These are phyloP conservation scores for Angomonas deanei DNA, from an alignment of 208 protist genomes.

Conservation along the genomic window DNA sequence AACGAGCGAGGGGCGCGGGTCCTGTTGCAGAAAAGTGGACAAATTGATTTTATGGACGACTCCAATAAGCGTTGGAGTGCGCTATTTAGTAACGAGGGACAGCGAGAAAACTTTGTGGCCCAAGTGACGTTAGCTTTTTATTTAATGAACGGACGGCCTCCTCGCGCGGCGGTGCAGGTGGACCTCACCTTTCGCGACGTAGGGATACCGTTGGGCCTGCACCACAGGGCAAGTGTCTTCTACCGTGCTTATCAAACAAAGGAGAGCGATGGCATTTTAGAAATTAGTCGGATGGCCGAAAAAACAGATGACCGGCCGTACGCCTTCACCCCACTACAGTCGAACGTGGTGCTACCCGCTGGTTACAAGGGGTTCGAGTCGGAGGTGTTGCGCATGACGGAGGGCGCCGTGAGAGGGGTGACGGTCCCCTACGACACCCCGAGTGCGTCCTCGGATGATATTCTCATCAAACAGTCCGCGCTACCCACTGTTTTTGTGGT, in stretches of 20 bases:
- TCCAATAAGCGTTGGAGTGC: slow-evolving; percentile 41
- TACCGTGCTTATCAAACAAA: slow-evolving; percentile 42
- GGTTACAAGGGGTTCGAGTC: slow-evolving; percentile 58
- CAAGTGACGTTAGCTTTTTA: slow-evolving; percentile 63
- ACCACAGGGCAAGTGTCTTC: slow-evolving; percentile 21
- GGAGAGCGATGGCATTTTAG: slow-evolving; percentile 14
- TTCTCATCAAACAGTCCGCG: slow-evolving; percentile 19
- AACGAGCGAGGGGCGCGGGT: slow-evolving; percentile 52
- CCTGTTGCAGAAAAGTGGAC: slow-evolving; percentile 32
- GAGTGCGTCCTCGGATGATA: slow-evolving; percentile 11
- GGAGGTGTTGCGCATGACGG: slow-evolving; percentile 48
- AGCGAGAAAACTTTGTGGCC: slow-evolving; percentile 42
- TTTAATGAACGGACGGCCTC: slow-evolving; percentile 36
- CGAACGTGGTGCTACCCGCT: slow-evolving; percentile 25
- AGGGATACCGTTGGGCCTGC: slow-evolving; percentile 26
- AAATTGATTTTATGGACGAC: slow-evolving; percentile 71
- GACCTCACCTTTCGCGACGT: slow-evolving; percentile 41
- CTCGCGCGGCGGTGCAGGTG: slow-evolving; percentile 23
- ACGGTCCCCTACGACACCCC: slow-evolving; percentile 33
- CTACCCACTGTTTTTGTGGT: slow-evolving; percentile 43
- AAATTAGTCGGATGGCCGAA: slow-evolving; percentile 11
- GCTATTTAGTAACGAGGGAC: slow-evolving; percentile 33
- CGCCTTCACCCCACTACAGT: slow-evolving; percentile 38
- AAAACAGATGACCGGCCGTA: slow-evolving; percentile 24
- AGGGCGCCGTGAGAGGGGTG: slow-evolving; percentile 38